These are phyloP conservation scores for Prunus armeniaca DNA, from an alignment of 306 rosid species.

Conservation along the genomic window DNA sequence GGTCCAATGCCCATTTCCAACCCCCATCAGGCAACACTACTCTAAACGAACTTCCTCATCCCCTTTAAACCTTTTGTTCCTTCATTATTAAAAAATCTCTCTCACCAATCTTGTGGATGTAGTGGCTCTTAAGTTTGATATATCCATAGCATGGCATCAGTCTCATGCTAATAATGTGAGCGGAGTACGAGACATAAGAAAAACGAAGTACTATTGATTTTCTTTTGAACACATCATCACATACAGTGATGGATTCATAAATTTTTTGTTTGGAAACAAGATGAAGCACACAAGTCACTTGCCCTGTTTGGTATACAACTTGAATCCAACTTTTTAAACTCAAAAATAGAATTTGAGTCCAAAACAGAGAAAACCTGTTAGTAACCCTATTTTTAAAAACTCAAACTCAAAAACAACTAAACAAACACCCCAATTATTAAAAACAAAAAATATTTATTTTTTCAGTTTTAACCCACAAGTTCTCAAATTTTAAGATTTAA, in stretches of 20 bases:
- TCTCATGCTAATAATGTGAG: not conserved
- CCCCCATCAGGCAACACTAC: not conserved
- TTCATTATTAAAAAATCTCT: not conserved
- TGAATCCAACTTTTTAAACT: too few relatives aligned
- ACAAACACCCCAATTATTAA: too few relatives aligned
- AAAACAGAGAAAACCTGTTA: too few relatives aligned
- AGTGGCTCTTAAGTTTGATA: not conserved
- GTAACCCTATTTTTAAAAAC: too few relatives aligned
- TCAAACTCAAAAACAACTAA: too few relatives aligned
- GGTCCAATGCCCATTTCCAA: not conserved
- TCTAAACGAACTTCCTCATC: not conserved
- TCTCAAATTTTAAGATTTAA: too few relatives aligned
- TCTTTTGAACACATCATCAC: not conserved
- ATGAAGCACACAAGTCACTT: too few relatives aligned
- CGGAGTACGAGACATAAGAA: not conserved
- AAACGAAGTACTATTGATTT: not conserved
- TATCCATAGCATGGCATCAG: not conserved
- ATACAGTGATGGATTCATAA: fast-evolving
- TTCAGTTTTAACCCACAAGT: too few relatives aligned
- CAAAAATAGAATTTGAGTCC: too few relatives aligned
- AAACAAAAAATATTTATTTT: too few relatives aligned
- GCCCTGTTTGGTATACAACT: too few relatives aligned
- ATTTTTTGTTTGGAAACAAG: too few relatives aligned
- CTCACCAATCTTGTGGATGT: not conserved
- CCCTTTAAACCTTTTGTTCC: not conserved